Percentiles rank a stretch among this genome's conserved stretches.
Evolutionary conservation across 2,329 filamentous ascomycete genomes (phyloP).

Genomic region (Colletotrichum sp.): DNA sequence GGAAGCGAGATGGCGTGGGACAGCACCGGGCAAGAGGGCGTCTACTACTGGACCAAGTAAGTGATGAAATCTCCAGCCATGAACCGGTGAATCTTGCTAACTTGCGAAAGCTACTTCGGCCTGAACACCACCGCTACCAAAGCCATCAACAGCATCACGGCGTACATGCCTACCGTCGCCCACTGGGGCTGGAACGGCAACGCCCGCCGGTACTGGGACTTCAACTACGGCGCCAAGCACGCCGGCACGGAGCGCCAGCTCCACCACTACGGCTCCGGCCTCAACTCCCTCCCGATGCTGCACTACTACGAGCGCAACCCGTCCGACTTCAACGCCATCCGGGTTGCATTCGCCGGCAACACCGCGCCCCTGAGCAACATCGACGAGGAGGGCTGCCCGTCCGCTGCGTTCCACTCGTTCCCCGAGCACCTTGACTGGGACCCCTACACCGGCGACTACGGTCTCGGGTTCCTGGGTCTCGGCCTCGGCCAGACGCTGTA

Average conservation of each 20-base stretch:
- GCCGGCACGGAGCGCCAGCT: constrained; percentile 53
- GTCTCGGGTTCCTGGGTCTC: constrained; percentile 57
- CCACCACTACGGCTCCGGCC: constrained; percentile 65
- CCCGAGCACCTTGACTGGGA: constrained; percentile 63
- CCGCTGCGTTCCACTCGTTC: constrained; percentile 61
- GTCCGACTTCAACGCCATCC: constrained; percentile 53
- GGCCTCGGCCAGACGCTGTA: constrained; percentile 55
- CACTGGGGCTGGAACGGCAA: constrained; percentile 71
- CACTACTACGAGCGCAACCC: constrained; percentile 52
- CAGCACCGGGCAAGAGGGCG: constrained; percentile 65
- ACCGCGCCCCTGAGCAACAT: constrained; percentile 61
- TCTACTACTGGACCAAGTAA: constrained; percentile 62
- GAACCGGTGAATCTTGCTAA: background rate
- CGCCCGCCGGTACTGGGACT: constrained; percentile 66
- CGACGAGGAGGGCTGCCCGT: constrained; percentile 56
- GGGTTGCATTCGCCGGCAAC: constrained; percentile 59
- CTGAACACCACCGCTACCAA: constrained; percentile 49
- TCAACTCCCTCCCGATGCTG: constrained; percentile 62
- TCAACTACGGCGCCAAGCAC: constrained; percentile 40
- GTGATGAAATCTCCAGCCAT: background rate
- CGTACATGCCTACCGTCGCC: constrained; percentile 60
- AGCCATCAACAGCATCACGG: constrained; percentile 57
- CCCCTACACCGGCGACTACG: constrained; percentile 62
- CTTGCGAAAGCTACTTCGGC: constrained; percentile 48
- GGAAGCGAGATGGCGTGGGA: constrained; percentile 70